A percentile compares a stretch with the other conserved stretches of the same genome.
Conservation (phyloP, 345 rosid species). For the Salix exigua region DNA sequence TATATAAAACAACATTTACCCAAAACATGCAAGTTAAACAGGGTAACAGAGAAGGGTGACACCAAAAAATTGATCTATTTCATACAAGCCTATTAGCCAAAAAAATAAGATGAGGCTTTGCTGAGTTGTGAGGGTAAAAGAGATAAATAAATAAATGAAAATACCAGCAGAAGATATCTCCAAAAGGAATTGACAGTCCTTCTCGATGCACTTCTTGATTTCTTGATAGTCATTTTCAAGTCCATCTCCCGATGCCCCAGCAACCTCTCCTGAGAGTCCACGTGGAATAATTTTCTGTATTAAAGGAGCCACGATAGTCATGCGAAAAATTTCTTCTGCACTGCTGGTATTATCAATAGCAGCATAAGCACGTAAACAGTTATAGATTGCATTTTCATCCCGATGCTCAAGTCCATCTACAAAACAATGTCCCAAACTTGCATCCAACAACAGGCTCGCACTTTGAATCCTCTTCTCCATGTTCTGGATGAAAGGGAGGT, state of each 20-base stretch:
- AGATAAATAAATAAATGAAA: background rate
- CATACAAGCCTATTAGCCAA: background rate
- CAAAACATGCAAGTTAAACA: background rate
- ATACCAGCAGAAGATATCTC: conserved; percentile 85
- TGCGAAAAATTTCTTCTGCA: conserved; percentile 87
- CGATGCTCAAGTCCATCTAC: conserved; percentile 79
- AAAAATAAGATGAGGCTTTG: background rate
- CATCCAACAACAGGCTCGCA: conserved; percentile 79
- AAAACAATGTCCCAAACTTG: conserved; percentile 95
- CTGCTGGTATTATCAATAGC: conserved; percentile 73
- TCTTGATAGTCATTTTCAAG: conserved; percentile 76
- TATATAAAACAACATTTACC: conserved; percentile 1
- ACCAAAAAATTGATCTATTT: background rate
- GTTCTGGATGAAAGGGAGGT: conserved; percentile 94
- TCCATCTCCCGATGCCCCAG: conserved; percentile 58
- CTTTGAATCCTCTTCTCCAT: conserved; percentile 95
- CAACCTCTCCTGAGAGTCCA: conserved; percentile 42
- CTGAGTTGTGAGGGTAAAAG: background rate
- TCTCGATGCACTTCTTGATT: conserved; percentile 58
- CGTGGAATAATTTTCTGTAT: conserved; percentile 58
- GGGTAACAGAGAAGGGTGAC: background rate
- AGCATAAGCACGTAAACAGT: conserved; percentile 94
- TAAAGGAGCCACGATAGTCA: conserved; percentile 68
- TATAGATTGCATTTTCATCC: conserved; percentile 86
- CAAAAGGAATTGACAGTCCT: conserved; percentile 78